A percentile compares a stretch with the other conserved stretches of the same genome.
These are phyloP conservation scores for Cucurbita maxima DNA, from an alignment of 306 rosid species.

Conservation along the genomic window DNA sequence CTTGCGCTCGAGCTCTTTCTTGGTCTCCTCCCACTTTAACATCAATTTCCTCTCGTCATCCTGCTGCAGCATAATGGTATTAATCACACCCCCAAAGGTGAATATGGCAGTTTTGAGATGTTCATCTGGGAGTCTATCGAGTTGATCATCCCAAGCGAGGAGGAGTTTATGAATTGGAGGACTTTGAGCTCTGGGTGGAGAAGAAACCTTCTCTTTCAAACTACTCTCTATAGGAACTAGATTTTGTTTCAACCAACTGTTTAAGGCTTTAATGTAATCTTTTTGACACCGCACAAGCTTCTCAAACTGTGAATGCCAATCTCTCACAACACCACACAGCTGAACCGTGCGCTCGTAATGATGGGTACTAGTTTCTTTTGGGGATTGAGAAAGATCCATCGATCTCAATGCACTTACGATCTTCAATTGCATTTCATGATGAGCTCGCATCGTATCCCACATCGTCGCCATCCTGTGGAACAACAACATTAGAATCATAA, in stretches of 20 bases:
- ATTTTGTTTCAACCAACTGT: constrained; percentile 62
- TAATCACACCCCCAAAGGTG: constrained; percentile 52
- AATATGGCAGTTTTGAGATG: constrained; percentile 47
- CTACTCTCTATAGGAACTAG: constrained; percentile 81
- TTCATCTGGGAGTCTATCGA: constrained; percentile 75
- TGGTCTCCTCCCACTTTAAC: constrained; percentile 56
- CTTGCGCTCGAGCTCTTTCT: constrained; percentile 61
- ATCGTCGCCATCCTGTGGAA: constrained; percentile 66
- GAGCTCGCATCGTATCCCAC: constrained; percentile 54
- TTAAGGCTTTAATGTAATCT: constrained; percentile 51
- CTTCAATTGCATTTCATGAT: constrained; percentile 46
- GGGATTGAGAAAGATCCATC: constrained; percentile 50
- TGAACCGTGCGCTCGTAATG: constrained; percentile 70
- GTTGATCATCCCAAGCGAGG: constrained; percentile 53
- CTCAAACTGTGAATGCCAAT: constrained; percentile 35
- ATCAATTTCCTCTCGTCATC: constrained; percentile 49
- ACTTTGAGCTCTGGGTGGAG: constrained; percentile 59
- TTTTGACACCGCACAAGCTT: constrained; percentile 53
- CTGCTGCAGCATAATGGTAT: constrained; percentile 41
- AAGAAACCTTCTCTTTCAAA: constrained; percentile 84
- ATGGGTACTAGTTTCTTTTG: constrained; percentile 64
- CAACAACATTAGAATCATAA: background rate
- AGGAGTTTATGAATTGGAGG: constrained; percentile 62
- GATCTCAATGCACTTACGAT: constrained; percentile 22
- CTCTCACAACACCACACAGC: constrained; percentile 44